Evolutionary conservation across 768 basidiomycete genomes (phyloP).

Genomic region (Lepiota brunneoincarnata): DNA sequence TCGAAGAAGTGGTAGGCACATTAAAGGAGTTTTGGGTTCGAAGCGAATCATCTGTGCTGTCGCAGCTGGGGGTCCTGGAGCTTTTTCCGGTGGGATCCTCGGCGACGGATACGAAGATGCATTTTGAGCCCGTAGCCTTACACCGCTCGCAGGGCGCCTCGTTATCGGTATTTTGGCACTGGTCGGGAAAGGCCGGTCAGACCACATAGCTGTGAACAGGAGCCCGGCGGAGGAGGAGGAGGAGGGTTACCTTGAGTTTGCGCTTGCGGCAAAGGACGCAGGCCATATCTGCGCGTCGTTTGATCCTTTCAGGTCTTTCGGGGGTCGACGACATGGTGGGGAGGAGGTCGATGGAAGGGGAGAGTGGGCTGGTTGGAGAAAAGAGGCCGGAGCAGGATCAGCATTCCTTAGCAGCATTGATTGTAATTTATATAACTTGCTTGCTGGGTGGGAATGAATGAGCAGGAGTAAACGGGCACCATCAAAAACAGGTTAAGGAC

Average conservation of each 20-base stretch:
- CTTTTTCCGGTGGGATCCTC: constrained; percentile 20
- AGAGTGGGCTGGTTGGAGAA: neutral
- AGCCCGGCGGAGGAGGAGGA: neutral
- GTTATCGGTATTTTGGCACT: constrained; percentile 29
- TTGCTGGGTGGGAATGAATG: constrained; percentile 11
- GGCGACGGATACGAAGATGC: constrained; percentile 40
- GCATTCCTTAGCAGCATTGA: constrained; percentile 6
- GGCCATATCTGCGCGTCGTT: constrained; percentile 46
- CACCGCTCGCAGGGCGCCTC: constrained; percentile 38
- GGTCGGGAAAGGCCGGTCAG: neutral
- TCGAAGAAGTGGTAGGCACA: neutral
- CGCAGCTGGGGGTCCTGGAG: neutral
- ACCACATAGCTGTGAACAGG: neutral
- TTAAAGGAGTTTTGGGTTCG: neutral
- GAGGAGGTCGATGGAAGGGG: neutral
- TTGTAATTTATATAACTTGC: constrained; percentile 11
- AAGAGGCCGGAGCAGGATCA: constrained; percentile 9
- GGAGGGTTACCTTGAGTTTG: constrained; percentile 48
- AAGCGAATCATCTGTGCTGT: neutral
- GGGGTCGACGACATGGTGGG: constrained; percentile 3
- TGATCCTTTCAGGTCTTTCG: constrained; percentile 13
- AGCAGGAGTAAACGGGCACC: constrained; percentile 7
- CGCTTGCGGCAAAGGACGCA: constrained; percentile 51
- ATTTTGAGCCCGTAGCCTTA: constrained; percentile 31
- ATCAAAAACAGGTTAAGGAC: constrained; percentile 10